Evolutionary conservation across 192 early-diverging fungal genomes (phyloP), one percentile per base, ranked within the genome.

Genomic region (Coemansia sp.): DNA sequence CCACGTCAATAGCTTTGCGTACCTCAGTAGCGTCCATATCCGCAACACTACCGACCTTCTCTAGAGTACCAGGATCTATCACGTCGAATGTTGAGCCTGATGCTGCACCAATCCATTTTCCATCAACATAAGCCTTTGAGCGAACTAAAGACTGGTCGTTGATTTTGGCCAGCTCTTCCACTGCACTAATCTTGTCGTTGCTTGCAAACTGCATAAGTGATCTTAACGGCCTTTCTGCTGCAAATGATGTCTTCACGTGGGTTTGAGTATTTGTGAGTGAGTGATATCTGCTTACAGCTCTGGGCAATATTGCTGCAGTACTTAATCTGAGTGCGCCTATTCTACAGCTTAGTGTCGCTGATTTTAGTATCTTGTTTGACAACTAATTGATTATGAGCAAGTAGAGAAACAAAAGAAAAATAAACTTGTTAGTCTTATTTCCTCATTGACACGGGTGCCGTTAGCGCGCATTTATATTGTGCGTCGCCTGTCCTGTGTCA

Each of bases 21-120:
- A 85, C 83, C 19, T 93, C 91, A 7, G 75, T 57, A 0, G 72
- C 76, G n/a, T 76, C 74, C 87, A 91, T 90, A 22, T 91, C 88
- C 4, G 90, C 82, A 27, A 87, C 84, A n/a, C 57, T 72, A 6
- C 84, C 88, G 60, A 93, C 88, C 25, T 77, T 81, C 11, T 85
- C 70, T 21, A 83, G 80, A 4, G 80, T 85, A 14, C 86, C 87
- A 2, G 91, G 91, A 64, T 93, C 90, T 76, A 61, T 32, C 0
- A 92, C 87, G 14, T 76, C 61, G 57, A 88, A 87, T 0, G 80
- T 85, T 56, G 83, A 63, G 30, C 68, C 63, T 6, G 78, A 74
- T 20, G 59, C 57, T 1, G 87, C 68, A 2, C 54, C 52, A 7
- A 87, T 69, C 85, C 87, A 91, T 39, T 87, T 67, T 61, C 87